Base-by-base conservation (phyloP, 495 filamentous ascomycete genomes). In the Hypoxylon fuscum region DNA sequence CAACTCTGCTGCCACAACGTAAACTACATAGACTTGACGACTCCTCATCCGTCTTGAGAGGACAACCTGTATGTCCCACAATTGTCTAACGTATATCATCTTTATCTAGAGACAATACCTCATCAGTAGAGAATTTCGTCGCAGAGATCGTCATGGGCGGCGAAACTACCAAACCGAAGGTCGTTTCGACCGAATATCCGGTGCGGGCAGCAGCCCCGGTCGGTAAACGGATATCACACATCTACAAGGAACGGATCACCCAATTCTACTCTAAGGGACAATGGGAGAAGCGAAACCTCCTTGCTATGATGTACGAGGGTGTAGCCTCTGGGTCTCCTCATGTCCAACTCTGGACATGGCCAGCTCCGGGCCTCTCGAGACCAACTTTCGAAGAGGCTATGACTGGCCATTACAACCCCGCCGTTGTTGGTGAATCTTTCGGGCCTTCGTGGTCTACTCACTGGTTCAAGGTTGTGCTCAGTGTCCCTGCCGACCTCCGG, bases 381-480 rank as follows among this genome's bases (percentile, higher is more conserved):
- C 95, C 96, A 11, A 85, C 89, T n/a, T 98, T 98, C 77, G 73
- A 93, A 53, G 92, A 97, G 32, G 95, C 94, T 14, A 89, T 87
- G 29, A 88, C 85, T 17, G 86, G 93, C 55, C 80, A 90, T 34
- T 98, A 96, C 76, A 81, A 81, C 23, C 77, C 84, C n/a, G 90
- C 94, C 1, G 78, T 80, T 12, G 87, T 92, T 49, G 93, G 94
- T 25, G 81, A 87, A 53, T 84, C 79, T 11, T 97, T 97, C 66
- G 95, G 95, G 3, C 95, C 95, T 9, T 93, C 92, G 41, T 98
- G 95, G 95, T 92, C 92, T 0, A 98, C 95, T n/a, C 94, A 97
- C 74, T 98, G 95, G 95, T 95, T 98, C 82, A 88, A 87, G 38
- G 84, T 96, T 49, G 77, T 85, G 37, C 77, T 98, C 52, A 90